Base-by-base conservation (phyloP, 768 basidiomycete species). In the Pleurotus giganteus region DNA sequence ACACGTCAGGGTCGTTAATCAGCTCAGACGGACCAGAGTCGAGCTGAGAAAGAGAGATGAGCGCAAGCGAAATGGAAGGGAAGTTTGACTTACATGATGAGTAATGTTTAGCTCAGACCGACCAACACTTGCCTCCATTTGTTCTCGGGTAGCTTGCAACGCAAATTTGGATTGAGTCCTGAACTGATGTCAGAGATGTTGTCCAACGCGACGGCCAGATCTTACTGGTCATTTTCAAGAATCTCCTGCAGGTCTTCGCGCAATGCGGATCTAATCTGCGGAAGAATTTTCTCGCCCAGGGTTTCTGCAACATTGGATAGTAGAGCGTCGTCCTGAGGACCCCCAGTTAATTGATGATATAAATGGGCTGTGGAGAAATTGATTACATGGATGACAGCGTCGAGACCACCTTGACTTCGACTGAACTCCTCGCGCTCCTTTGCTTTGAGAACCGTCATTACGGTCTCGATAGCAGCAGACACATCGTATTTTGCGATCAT, bases 11-110 rank as follows among this genome's bases (percentile, higher is more conserved):
- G n/a, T 65, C 61, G 1, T 56, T 47, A 21, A 65, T 62, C 27
- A 64, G 56, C n/a, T 65, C 61, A 32, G 64, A 63, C 9, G 64
- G 64, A 3, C 64, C 64, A 12, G 59, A 47, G 26, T 65, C 63
- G 39, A 65, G 43, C 63, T 65, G 39, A 3, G 27, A 34, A 39
- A 47, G 31, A n/a, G n/a, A n/a, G 27, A 32, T 11, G n/a, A n/a
- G n/a, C n/a, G 13, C 28, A 51, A 19, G 12, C 13, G 15, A 13
- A 28, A 31, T 31, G 6, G 23, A 17, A 21, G n/a, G 12, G 29
- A 8, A 19, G 7, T 21, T 3, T 11, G 11, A 23, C 13, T 19
- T 34, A 63, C 64, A n/a, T 58, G 50, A 6, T 24, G 27, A 13
- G 64, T 45, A 29, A 65, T 62, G 5, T 36, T 54, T 17, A 50